These are phyloP conservation scores for Afroboletus lepidellus DNA, from an alignment of 1,284 basidiomycete genomes.

Conservation along the genomic window DNA sequence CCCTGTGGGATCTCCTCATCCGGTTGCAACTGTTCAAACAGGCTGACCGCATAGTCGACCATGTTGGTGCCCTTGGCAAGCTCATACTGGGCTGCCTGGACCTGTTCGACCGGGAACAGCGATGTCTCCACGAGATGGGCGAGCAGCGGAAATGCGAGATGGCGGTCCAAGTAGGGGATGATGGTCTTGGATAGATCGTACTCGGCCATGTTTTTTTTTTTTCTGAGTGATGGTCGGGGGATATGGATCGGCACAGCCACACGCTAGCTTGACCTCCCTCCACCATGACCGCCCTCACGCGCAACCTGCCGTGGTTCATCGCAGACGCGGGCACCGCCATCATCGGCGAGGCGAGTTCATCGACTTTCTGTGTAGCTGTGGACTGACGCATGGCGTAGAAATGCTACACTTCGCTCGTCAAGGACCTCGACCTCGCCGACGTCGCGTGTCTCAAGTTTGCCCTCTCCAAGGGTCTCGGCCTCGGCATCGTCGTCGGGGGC, in stretches of 20 bases:
- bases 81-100: slow-evolving; percentile 91
- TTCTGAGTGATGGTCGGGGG: slow-evolving; percentile 8
- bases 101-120: slow-evolving; percentile 73
- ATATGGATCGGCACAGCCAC: slow-evolving; percentile 27
- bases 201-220: slow-evolving; percentile 63
- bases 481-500: slow-evolving; percentile 92
- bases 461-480: slow-evolving; percentile 88
- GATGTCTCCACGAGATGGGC: slow-evolving; percentile 78
- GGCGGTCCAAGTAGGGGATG: slow-evolving; percentile 91
- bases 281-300: slow-evolving; percentile 67
- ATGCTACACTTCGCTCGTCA: slow-evolving; percentile 90
- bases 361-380: no score
- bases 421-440: slow-evolving; percentile 85
- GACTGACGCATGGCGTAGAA: no score
- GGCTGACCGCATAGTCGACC: slow-evolving; percentile 84
- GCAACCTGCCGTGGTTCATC: slow-evolving; percentile 79
- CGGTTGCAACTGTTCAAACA: slow-evolving; percentile 78
- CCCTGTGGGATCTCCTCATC: slow-evolving; percentile 67
- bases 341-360: slow-evolving; percentile 68
- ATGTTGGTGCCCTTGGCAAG: slow-evolving; percentile 96
- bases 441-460: slow-evolving; percentile 87
- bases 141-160: slow-evolving; percentile 90
- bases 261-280: background rate
- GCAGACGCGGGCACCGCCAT: slow-evolving; percentile 78
- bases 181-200: slow-evolving; percentile 90